Evolutionary conservation across 2,329 filamentous ascomycete genomes (phyloP).

Genomic region (Pseudocercospora pini-densiflorae): DNA sequence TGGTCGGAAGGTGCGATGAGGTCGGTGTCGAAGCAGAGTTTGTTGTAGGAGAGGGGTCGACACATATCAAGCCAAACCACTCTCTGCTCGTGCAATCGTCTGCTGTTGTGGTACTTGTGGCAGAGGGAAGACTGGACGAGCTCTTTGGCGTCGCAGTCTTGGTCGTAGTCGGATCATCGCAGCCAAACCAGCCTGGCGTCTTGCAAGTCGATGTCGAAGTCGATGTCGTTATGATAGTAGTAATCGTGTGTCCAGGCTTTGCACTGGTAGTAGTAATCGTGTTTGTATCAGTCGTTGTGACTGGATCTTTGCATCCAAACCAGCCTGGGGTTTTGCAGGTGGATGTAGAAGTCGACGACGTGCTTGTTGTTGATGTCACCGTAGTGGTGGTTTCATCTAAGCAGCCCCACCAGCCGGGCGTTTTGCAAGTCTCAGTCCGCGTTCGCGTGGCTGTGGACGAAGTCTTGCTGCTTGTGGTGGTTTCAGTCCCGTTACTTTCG

Average conservation of each 20-base stretch:
- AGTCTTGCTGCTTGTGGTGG: conserved; percentile 62
- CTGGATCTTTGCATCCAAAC: conserved; percentile 67
- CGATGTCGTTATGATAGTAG: conserved; percentile 51
- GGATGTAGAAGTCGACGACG: conserved; percentile 49
- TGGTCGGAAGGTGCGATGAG: conserved; percentile 23
- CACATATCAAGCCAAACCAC: conserved; percentile 39
- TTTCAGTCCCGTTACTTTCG: conserved; percentile 86
- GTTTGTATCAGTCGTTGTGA: conserved; percentile 44
- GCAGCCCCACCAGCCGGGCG: conserved; percentile 93
- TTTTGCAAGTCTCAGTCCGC: conserved; percentile 84
- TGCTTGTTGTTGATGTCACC: conserved; percentile 39
- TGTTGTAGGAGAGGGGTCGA: conserved; percentile 33
- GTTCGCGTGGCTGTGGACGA: conserved; percentile 64
- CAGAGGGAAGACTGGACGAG: conserved; percentile 15
- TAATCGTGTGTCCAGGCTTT: conserved; percentile 30
- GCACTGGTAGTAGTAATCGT: conserved; percentile 33
- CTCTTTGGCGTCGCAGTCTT: conserved; percentile 31
- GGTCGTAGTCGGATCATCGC: conserved; percentile 61
- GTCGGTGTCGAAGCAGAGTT: conserved; percentile 16
- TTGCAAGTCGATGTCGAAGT: conserved; percentile 79
- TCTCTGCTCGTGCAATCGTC: conserved; percentile 32
- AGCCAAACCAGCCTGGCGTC: conserved; percentile 92
- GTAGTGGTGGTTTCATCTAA: conserved; percentile 60
- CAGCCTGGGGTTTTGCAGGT: conserved; percentile 68
- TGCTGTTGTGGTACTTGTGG: conserved; percentile 25